phyloP scores from a whole-genome alignment of 2,329 filamentous ascomycete species.

The Lecanicillium sp. region DNA sequence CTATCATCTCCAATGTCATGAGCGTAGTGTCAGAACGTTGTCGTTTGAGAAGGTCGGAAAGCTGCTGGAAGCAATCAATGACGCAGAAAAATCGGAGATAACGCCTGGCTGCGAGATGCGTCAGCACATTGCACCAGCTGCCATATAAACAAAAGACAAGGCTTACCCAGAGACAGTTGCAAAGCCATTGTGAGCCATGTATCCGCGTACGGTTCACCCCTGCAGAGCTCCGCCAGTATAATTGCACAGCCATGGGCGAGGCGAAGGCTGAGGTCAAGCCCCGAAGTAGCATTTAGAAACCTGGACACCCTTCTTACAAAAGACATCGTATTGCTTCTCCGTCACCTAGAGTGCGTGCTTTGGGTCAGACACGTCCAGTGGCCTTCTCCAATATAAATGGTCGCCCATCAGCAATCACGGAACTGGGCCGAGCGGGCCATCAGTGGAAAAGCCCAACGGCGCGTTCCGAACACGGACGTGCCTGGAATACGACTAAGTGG shows the following conservation, averaged over 20 bases:
- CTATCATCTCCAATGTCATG: slow-evolving; percentile 2
- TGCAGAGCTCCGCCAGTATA: background rate
- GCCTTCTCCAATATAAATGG: too few relatives aligned
- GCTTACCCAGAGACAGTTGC: slow-evolving; percentile 7
- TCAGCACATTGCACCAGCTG: background rate
- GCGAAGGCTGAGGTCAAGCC: slow-evolving; percentile 5
- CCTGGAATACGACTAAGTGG: too few relatives aligned
- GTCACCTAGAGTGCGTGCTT: too few relatives aligned
- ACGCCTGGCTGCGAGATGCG: background rate
- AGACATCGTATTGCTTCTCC: too few relatives aligned
- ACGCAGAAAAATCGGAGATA: slow-evolving; percentile 9
- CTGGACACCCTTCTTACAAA: slow-evolving; percentile 1
- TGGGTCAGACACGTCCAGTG: too few relatives aligned
- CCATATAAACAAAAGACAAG: background rate
- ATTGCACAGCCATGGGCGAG: slow-evolving; percentile 6
- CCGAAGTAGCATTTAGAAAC: slow-evolving; percentile 7
- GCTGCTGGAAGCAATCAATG: slow-evolving; percentile 5
- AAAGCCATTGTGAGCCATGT: background rate
- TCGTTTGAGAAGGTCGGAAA: background rate
- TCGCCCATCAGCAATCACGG: too few relatives aligned
- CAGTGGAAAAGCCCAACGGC: too few relatives aligned
- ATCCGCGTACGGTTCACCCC: background rate
- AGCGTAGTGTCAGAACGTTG: background rate
- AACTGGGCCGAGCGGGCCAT: too few relatives aligned
- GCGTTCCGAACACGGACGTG: too few relatives aligned